A percentile compares a stretch with the other conserved stretches of the same genome.
These are phyloP conservation scores for Yamadazyma scolyti DNA, from an alignment of 805 yeast genomes.

Conservation along the genomic window DNA sequence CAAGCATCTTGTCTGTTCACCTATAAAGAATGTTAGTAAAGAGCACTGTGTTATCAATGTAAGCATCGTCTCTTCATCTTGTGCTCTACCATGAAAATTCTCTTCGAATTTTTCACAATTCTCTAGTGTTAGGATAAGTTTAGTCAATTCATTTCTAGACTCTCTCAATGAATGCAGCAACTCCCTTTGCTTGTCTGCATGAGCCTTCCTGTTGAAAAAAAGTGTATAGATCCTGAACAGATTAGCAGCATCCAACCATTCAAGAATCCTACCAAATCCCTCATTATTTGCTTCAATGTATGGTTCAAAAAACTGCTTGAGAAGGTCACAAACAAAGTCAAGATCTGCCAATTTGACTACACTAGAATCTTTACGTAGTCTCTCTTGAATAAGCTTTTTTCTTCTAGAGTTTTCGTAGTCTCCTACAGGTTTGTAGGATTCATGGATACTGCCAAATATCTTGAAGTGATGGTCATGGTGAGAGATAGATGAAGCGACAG, in stretches of 20 bases:
- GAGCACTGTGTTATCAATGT: conserved; percentile 22
- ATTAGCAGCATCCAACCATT: conserved; percentile 29
- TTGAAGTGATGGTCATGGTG: conserved; percentile 16
- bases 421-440: conserved; percentile 27
- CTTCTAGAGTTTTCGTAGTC: conserved; percentile 20
- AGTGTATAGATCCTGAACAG: conserved; percentile 20
- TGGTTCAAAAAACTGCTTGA: conserved; percentile 15
- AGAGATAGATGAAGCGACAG: conserved; percentile 3
- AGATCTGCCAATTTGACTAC: conserved; percentile 18
- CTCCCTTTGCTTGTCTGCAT: conserved; percentile 13
- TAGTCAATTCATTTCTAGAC: conserved; percentile 10
- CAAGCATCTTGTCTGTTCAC: conserved; percentile 4
- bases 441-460: conserved; percentile 21
- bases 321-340: conserved; percentile 20
- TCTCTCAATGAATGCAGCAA: conserved; percentile 11
- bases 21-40: conserved; percentile 10
- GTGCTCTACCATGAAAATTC: conserved; percentile 8
- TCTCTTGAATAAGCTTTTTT: conserved; percentile 14
- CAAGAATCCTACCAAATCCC: conserved; percentile 14
- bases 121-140: conserved; percentile 6
- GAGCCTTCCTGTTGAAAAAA: conserved; percentile 6
- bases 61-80: conserved; percentile 22
- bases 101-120: conserved; percentile 8
- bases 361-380: conserved; percentile 13
- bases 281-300: conserved; percentile 13